Percentiles rank a stretch among this genome's conserved stretches.
Conservation (phyloP, 2,329 filamentous ascomycete genomes). For the Rutstroemia sp. region DNA sequence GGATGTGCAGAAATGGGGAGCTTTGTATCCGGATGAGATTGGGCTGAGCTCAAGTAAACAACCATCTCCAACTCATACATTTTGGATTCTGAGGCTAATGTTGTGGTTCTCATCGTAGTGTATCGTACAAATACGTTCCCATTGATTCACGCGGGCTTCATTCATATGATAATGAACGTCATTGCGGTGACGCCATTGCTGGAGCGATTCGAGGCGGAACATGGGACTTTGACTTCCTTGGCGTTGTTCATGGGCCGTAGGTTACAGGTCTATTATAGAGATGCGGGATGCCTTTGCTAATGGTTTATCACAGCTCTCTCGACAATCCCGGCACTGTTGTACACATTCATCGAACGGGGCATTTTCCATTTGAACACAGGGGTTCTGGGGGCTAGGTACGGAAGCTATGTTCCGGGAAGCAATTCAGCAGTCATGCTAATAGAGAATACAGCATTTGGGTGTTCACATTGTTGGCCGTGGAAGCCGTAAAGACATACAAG, state of each 20-base stretch:
- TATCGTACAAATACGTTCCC: slow-evolving; percentile 91
- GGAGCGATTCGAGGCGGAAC: slow-evolving; percentile 87
- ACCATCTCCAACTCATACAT: background rate
- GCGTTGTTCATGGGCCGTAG: slow-evolving; percentile 85
- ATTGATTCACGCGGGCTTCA: slow-evolving; percentile 71
- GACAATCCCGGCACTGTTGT: slow-evolving; percentile 74
- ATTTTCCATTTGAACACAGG: slow-evolving; percentile 64
- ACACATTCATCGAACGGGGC: slow-evolving; percentile 69
- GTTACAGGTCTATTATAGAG: slow-evolving; percentile 32
- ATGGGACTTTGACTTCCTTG: slow-evolving; percentile 83
- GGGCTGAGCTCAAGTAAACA: slow-evolving; percentile 61
- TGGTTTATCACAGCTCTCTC: slow-evolving; percentile 51
- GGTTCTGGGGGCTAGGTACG: slow-evolving; percentile 77
- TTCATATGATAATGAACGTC: slow-evolving; percentile 76
- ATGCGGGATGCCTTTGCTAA: background rate
- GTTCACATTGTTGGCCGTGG: slow-evolving; percentile 76
- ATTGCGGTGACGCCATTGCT: slow-evolving; percentile 78
- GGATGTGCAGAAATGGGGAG: slow-evolving; percentile 69
- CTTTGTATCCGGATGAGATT: slow-evolving; percentile 71
- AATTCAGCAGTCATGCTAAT: slow-evolving; percentile 16
- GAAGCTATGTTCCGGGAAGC: background rate
- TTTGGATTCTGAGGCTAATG: background rate
- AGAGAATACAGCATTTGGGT: slow-evolving; percentile 68
- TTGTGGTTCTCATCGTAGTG: slow-evolving; percentile 45
- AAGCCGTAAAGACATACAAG: slow-evolving; percentile 79